phyloP scores from a whole-genome alignment of 2,329 filamentous ascomycete species.

The Leptoxyphium fumago region DNA sequence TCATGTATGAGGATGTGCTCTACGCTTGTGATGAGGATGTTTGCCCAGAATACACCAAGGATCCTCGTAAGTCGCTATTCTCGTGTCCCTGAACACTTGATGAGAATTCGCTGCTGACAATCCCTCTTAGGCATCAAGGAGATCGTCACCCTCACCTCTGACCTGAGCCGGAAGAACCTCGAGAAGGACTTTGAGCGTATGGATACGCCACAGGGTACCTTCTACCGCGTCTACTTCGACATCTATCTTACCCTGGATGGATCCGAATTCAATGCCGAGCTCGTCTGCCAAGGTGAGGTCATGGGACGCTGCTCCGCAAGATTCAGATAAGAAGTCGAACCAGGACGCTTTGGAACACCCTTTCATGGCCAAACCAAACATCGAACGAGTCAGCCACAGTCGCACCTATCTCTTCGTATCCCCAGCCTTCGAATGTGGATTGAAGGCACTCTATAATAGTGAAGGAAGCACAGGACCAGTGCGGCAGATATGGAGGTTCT shows the following conservation, averaged over 20 bases:
- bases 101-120: background rate
- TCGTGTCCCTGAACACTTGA: background rate
- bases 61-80: slow-evolving; percentile 65
- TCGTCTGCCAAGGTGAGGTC: slow-evolving; percentile 98
- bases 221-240: slow-evolving; percentile 62
- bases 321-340: slow-evolving; percentile 43
- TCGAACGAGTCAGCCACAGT: no score
- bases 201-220: slow-evolving; percentile 95
- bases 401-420: no score
- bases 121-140: slow-evolving; percentile 75
- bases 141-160: slow-evolving; percentile 91
- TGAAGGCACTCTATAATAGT: no score
- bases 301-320: slow-evolving; percentile 93
- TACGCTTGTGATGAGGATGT: slow-evolving; percentile 97
- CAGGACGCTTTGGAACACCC: background rate
- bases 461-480: no score
- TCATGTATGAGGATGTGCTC: slow-evolving; percentile 98
- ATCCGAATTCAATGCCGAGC: slow-evolving; percentile 92
- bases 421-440: no score
- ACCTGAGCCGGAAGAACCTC: slow-evolving; percentile 92
- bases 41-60: slow-evolving; percentile 96
- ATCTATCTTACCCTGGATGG: slow-evolving; percentile 88
- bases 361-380: background rate
- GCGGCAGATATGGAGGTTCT: no score
- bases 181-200: slow-evolving; percentile 99